Evolutionary conservation across 2,329 filamentous ascomycete genomes (phyloP), one percentile per base, ranked within the genome.

Genomic region (Alternaria gaisen): DNA sequence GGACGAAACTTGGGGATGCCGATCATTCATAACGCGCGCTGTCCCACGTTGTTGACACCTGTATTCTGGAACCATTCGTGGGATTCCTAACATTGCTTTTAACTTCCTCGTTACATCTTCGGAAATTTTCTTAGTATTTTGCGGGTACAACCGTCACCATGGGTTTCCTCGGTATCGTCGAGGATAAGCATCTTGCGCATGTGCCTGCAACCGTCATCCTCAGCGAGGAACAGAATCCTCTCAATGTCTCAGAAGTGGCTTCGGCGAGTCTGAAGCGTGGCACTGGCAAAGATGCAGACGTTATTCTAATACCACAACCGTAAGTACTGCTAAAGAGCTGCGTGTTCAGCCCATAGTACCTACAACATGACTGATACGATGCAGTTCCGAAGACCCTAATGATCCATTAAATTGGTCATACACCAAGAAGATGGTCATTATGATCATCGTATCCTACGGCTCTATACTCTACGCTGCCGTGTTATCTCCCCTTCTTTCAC

Each of bases 301-400:
- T 77, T 24, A 68, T 77, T 20, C 61, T 77, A 12, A 73, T 77
- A 18, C 75, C 75, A 11, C 75, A 77, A 56, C 75, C 75, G 74
- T 75, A 71, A 18, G 72, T 55, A 18, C 18, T 9, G 41, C 12
- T 26, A 24, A 77, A 5, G 67, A 80, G 50, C 79, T 36, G 10
- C 7, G 8, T 22, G 18, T 22, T 28, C n/a, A 18, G 16, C 26
- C 7, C 18, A 42, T 16, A 42, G 8, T 14, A 16, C 16, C 12
- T 22, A 18, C 14, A n/a, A 22, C 28, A 28, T 24, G 80, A 3
- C 82, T 85, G 65, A 85, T 83, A 20, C 76, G 77, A 4, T 5
- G 11, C 20, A 67, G 65, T 24, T 69, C 65, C 8, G 66, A 68
- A 28, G 75, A 78, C 46, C 75, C 74, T 16, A 78, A 78, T 48